phyloP scores from a whole-genome alignment of 306 rosid species.

The Acacia acuminata region DNA sequence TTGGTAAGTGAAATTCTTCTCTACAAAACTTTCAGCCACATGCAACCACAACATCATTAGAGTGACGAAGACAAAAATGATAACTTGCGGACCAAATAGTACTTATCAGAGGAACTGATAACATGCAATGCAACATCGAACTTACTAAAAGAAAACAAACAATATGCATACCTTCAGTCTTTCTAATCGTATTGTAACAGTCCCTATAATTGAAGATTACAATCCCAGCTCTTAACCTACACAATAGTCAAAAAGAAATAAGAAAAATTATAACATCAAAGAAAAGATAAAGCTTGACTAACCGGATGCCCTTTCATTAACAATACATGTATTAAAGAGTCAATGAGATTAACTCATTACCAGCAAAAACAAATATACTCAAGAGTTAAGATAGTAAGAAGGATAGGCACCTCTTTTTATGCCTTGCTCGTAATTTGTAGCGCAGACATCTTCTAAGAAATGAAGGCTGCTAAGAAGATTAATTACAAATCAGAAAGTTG shows the following conservation, averaged over 20 bases:
- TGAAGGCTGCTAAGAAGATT: constrained; percentile 66
- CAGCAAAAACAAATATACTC: neutral
- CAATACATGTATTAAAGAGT: constrained; percentile 1
- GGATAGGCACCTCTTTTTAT: constrained; percentile 56
- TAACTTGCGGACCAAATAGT: constrained; percentile 5
- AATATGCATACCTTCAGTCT: constrained; percentile 80
- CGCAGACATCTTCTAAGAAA: constrained; percentile 79
- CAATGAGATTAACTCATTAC: constrained; percentile 2
- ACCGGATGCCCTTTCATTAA: constrained; percentile 3
- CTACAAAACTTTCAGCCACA: constrained; percentile 17
- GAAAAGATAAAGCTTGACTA: constrained; percentile 19
- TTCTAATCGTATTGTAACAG: constrained; percentile 64
- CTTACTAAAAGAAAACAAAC: constrained; percentile 15
- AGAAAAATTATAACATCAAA: neutral
- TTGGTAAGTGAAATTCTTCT: constrained; percentile 10
- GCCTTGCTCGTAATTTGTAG: constrained; percentile 78
- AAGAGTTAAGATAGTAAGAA: neutral
- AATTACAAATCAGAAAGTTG: constrained; percentile 24
- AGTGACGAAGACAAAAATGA: neutral
- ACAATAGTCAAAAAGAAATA: constrained; percentile 23
- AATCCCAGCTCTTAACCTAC: constrained; percentile 72
- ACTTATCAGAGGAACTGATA: neutral
- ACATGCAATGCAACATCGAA: constrained; percentile 15
- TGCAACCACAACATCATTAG: neutral
- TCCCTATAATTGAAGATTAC: constrained; percentile 94